Evolutionary conservation across 2,329 filamentous ascomycete species (phyloP), one percentile per base, ranked within the genome.

Genomic region (Fusarium xyrophilum): DNA sequence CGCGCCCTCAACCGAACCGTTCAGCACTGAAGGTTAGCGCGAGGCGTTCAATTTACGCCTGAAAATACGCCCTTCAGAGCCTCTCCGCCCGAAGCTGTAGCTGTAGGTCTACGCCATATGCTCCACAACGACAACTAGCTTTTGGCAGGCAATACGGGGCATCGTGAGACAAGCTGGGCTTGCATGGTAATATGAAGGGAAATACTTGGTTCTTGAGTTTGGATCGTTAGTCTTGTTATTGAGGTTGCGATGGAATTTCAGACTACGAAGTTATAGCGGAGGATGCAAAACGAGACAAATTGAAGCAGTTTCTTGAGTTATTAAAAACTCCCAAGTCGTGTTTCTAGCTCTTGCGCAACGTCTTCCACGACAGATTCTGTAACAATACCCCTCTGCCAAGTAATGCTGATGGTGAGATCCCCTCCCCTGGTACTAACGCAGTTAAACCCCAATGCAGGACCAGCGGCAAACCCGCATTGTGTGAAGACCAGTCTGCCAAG

Each of bases 361-460:
- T 13, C 7, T 11, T 61, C 48, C 3, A 64, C 10, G 3, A 67
- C 7, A 10, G 48, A 50, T 3, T 69, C 59, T 1, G 25, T 46
- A 14, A 69, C 30, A 9, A 61, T n/a, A 0, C 56, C 67, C 0
- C 25, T 13, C 17, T 69, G 42, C 66, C 66, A 69, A 4, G 66
- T 62, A 2, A 69, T 40, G 6, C 56, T 35, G 3, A 70, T 43
- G 0, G 54, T 46, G 3, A 70, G 27, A 3, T 46, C 21, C 0
- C 63, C 66, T n/a, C 54, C 59, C 10, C 36, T 35, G 1, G 38
- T 23, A 5, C 67, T 70, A 3, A 44, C 66, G 13, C 56, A 66
- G n/a, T 63, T 69, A 30, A 70, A 67, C 0, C 36, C 44, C 3
- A 69, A 14, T 4, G 63, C 67, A 1, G 59, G 67, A 3, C 66